phyloP scores from a whole-genome alignment of 2,329 filamentous ascomycete species.

The Talaromyces sp. region DNA sequence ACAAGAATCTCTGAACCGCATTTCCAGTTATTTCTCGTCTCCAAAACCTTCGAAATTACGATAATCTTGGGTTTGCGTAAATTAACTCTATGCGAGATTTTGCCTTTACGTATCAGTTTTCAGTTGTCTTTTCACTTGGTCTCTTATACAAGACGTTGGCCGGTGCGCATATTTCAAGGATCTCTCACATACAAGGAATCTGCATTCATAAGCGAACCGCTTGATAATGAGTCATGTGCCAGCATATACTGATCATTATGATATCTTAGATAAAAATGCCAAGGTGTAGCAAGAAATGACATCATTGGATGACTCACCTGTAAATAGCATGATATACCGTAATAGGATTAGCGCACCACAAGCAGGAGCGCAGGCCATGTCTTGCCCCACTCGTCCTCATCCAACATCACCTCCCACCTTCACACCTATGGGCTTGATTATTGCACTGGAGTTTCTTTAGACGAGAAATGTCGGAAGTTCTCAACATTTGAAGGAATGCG shows the following conservation, averaged over 20 bases:
- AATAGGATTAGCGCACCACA: not conserved
- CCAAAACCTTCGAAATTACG: no score
- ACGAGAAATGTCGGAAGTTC: not conserved
- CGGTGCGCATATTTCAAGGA: no score
- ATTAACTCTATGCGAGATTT: no score
- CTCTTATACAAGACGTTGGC: no score
- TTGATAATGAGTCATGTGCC: not conserved
- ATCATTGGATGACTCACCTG: not conserved
- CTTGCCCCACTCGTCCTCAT: not conserved
- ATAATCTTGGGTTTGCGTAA: no score
- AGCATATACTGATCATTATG: not conserved
- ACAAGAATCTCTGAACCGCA: no score
- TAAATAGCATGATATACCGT: not conserved
- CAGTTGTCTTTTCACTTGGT: no score
- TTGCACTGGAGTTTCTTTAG: not conserved
- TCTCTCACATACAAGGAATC: no score
- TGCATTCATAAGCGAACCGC: not conserved
- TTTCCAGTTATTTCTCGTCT: no score
- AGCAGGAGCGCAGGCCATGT: not conserved
- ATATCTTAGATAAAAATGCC: not conserved
- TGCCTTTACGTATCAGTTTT: no score
- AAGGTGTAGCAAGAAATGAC: not conserved
- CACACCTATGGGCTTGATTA: not conserved
- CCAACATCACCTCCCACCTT: not conserved
- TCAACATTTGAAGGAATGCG: not conserved